Evolutionary conservation across 441 rosid genomes (phyloP).

Genomic region (Arabidopsis hybrid): DNA sequence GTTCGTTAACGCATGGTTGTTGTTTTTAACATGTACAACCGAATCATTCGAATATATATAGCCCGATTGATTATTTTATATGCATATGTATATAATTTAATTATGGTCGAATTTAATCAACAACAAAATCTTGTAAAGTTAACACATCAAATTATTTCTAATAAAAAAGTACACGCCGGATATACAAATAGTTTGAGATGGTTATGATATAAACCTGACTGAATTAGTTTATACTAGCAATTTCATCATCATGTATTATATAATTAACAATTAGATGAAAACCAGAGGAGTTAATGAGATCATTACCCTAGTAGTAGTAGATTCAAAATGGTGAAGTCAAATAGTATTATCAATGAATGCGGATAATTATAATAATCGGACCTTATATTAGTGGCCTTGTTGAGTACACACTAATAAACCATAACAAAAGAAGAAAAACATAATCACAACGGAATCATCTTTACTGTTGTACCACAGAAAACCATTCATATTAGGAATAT

Average conservation of each 20-base stretch:
- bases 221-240: background rate
- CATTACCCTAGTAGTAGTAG: background rate
- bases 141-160: too few relatives aligned
- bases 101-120: too few relatives aligned
- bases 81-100: background rate
- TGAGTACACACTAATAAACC: conserved; percentile 18
- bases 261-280: background rate
- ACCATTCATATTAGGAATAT: background rate
- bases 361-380: background rate
- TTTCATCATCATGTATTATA: background rate
- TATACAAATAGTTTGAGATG: too few relatives aligned
- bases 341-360: background rate
- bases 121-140: too few relatives aligned
- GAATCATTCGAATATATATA: background rate
- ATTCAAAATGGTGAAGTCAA: conserved; percentile 19
- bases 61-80: background rate
- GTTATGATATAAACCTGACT: background rate
- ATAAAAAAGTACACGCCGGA: too few relatives aligned
- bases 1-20: background rate
- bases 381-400: background rate
- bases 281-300: conserved; percentile 14
- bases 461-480: background rate
- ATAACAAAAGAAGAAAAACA: background rate
- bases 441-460: conserved; percentile 4
- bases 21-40: background rate